Percentiles rank a stretch among this genome's conserved stretches.
Conservation (phyloP, 2,329 filamentous ascomycete genomes). For the Neonectria ditissima region DNA sequence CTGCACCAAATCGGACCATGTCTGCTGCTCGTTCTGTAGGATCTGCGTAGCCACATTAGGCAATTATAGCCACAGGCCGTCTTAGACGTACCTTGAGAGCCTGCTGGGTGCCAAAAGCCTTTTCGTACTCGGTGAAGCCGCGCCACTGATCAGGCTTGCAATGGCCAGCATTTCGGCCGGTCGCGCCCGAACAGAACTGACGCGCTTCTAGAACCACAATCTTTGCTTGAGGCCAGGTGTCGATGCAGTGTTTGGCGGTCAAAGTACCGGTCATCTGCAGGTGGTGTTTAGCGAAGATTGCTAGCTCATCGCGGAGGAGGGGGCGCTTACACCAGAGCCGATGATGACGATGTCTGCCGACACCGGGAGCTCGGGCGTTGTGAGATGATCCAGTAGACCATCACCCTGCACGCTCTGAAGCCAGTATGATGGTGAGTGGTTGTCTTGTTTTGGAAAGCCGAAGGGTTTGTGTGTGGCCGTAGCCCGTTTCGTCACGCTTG, state of each 20-base stretch:
- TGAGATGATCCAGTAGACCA: conserved; percentile 22
- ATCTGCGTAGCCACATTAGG: conserved; percentile 14
- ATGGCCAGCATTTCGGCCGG: conserved; percentile 27
- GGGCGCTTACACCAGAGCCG: conserved; percentile 21
- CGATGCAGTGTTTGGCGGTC: conserved; percentile 21
- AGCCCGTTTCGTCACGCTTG: background rate
- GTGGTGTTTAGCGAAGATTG: background rate
- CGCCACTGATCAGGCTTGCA: conserved; percentile 34
- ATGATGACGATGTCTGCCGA: conserved; percentile 24
- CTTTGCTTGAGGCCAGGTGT: conserved; percentile 23
- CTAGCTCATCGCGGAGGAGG: background rate
- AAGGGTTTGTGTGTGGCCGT: background rate
- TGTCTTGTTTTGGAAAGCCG: conserved; percentile 21
- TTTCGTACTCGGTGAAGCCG: conserved; percentile 21
- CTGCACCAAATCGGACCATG: conserved; percentile 22
- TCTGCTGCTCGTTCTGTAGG: conserved; percentile 26
- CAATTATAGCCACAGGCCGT: no score
- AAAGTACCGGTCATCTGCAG: conserved; percentile 26
- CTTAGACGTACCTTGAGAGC: conserved; percentile 20
- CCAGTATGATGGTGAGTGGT: conserved; percentile 18
- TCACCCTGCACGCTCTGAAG: conserved; percentile 20
- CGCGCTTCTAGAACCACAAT: conserved; percentile 28
- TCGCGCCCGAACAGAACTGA: conserved; percentile 28
- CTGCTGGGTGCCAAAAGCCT: conserved; percentile 21
- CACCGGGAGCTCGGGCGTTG: conserved; percentile 14